Evolutionary conservation across 805 yeast genomes (phyloP), one percentile per base, ranked within the genome.

Genomic region (Monosporozyma aerobia): DNA sequence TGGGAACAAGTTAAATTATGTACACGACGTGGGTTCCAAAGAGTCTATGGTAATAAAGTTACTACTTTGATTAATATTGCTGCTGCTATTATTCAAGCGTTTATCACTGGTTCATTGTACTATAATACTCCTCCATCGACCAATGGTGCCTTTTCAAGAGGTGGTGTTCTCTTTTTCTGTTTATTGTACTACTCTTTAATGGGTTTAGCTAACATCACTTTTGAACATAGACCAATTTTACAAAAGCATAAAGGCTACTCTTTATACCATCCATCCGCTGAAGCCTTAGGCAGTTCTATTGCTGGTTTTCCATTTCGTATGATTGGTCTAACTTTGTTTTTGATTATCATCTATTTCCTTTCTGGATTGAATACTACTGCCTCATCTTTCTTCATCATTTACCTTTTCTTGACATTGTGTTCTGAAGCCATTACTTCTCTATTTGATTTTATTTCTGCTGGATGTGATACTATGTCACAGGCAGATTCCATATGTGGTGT

Each of bases 261-360:
- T 0, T 74, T 86, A 54, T 87, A 84, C 64, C 81, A 82, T 53
- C 90, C 90, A 2, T 76, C 90, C n/a, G 82, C 87, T 5, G 92
- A 86, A 62, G 85, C 89, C 1, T 59, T 87, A 1, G 83, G 88
- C 0, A 73, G 80, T 5, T 72, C 82, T 40, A 53, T 83, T 2
- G 75, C 87, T 2, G 83, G 80, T 48, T 67, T 86, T 56, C 90
- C 94, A 6, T 73, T 80, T 52, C 85, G 85, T 67, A 55, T 79
- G 41, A 55, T 74, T 32, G 73, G 77, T 29, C 61, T 74, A 30
- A 62, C 79, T 25, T 59, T 64, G 14, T 83, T 82, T 64, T 62
- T 75, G 43, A 57, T 82, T 43, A 69, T 79, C 22, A 61, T 77
- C 23, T 83, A 82, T 64, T 86, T 85, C 68, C 68, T 86, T 74